A percentile compares a stretch with the other conserved stretches of the same genome.
Conservation (phyloP, 2,329 filamentous ascomycete species). For the Harringtonia aguacate region DNA sequence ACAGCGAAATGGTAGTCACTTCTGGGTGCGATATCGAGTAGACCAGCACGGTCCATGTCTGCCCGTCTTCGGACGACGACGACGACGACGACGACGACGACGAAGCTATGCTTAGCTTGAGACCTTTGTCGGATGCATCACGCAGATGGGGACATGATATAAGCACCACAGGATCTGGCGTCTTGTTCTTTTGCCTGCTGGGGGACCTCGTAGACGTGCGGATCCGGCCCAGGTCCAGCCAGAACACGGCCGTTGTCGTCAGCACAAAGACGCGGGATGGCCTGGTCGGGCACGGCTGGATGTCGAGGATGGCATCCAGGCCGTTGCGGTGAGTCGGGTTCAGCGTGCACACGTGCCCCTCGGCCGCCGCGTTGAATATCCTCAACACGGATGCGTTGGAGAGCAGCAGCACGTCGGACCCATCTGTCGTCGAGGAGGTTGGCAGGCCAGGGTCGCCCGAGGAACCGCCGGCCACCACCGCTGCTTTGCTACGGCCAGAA, state of each 20-base stretch:
- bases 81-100: not conserved
- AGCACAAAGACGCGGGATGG: slow-evolving; percentile 45
- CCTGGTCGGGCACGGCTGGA: slow-evolving; percentile 35
- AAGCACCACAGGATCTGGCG: slow-evolving; percentile 17
- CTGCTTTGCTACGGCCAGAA: no score
- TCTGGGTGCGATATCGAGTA: slow-evolving; percentile 14
- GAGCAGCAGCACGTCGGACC: slow-evolving; percentile 14
- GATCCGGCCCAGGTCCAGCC: slow-evolving; percentile 37
- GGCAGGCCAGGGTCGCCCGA: no score
- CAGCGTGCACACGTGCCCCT: slow-evolving; percentile 5
- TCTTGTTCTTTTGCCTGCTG: not conserved
- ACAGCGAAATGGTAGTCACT: slow-evolving; percentile 17
- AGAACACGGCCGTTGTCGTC: slow-evolving; percentile 39
- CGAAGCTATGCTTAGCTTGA: slow-evolving; percentile 25
- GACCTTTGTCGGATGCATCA: slow-evolving; percentile 22
- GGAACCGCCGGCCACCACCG: no score
- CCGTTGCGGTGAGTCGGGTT: slow-evolving; percentile 17
- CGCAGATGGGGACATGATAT: slow-evolving; percentile 35
- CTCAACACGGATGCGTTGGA: slow-evolving; percentile 18
- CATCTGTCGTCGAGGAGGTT: not conserved
- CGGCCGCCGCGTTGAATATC: slow-evolving; percentile 12
- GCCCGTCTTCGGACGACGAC: not conserved
- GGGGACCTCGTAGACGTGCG: not conserved
- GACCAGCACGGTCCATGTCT: slow-evolving; percentile 13
- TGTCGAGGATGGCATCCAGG: slow-evolving; percentile 41